These are phyloP conservation scores for Phylloporus rhodoxanthus DNA, from an alignment of 768 basidiomycete genomes.

Conservation along the genomic window DNA sequence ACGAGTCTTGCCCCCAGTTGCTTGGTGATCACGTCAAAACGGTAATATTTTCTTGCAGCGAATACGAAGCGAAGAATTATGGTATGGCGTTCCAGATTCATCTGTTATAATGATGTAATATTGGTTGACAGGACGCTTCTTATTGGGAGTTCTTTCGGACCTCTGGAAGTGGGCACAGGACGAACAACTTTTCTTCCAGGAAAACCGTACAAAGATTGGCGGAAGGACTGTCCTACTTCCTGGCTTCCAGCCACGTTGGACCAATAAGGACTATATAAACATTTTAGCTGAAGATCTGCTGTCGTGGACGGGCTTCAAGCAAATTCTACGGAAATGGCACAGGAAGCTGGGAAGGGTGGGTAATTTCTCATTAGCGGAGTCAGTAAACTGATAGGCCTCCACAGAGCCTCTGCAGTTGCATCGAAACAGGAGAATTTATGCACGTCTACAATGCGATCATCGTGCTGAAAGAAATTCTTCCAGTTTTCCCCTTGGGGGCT, in stretches of 20 bases:
- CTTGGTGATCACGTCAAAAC: conserved; percentile 80
- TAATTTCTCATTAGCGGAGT: neutral
- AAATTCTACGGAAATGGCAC: conserved; percentile 80
- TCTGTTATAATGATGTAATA: neutral
- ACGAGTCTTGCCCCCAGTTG: conserved; percentile 44
- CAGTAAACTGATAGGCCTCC: neutral
- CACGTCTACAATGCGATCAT: conserved; percentile 96
- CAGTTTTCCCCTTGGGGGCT: conserved; percentile 75
- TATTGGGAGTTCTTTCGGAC: conserved; percentile 72
- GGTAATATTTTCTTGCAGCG: conserved; percentile 88
- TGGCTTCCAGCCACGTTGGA: conserved; percentile 57
- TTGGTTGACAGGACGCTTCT: conserved; percentile 65
- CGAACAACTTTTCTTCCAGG: conserved; percentile 64
- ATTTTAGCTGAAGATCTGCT: conserved; percentile 50
- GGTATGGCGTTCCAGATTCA: conserved; percentile 41
- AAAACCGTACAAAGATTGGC: conserved; percentile 60
- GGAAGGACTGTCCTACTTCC: conserved; percentile 60
- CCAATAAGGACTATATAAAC: conserved; percentile 36
- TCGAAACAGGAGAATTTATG: conserved; percentile 90
- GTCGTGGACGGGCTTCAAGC: conserved; percentile 64
- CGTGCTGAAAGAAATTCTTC: conserved; percentile 84
- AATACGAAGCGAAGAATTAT: conserved; percentile 93
- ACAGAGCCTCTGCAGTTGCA: conserved; percentile 74
- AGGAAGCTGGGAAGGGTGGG: conserved; percentile 64
- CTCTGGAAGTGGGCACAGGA: conserved; percentile 75